Conservation (phyloP, 73 alveolate genomes). For the Stentor roeselii region DNA sequence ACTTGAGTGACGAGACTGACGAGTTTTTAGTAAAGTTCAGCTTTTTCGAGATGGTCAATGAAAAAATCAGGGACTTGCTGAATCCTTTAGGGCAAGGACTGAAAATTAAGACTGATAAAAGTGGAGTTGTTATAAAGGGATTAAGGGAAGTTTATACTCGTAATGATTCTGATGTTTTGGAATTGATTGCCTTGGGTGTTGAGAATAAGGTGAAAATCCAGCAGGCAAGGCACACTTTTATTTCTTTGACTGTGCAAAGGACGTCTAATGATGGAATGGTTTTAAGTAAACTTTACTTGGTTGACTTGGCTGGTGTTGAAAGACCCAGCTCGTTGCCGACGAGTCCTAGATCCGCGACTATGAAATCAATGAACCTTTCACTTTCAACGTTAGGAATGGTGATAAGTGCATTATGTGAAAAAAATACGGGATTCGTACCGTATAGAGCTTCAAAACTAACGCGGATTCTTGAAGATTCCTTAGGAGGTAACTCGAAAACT, state of each 20-base stretch:
- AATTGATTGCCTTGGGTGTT: slow-evolving; percentile 65
- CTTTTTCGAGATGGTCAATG: slow-evolving; percentile 80
- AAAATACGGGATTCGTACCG: slow-evolving; percentile 79
- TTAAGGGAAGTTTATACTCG: slow-evolving; percentile 60
- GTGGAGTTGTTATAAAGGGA: slow-evolving; percentile 42
- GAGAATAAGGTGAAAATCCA: slow-evolving; percentile 73
- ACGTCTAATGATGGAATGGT: slow-evolving; percentile 28
- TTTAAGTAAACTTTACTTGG: slow-evolving; percentile 60
- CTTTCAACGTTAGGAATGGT: slow-evolving; percentile 80
- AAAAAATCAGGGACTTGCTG: slow-evolving; percentile 66
- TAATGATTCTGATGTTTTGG: slow-evolving; percentile 67
- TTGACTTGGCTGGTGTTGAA: slow-evolving; percentile 91
- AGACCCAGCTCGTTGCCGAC: slow-evolving; percentile 61
- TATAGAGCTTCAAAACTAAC: slow-evolving; percentile 88
- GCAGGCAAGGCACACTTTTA: slow-evolving; percentile 78
- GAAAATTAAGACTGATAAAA: slow-evolving; percentile 69
- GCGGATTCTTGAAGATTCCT: slow-evolving; percentile 71
- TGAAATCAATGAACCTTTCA: slow-evolving; percentile 69
- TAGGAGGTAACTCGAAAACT: slow-evolving; percentile 93
- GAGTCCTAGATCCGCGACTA: slow-evolving; percentile 70
- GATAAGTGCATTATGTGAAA: slow-evolving; percentile 74
- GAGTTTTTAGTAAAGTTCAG: slow-evolving; percentile 29
- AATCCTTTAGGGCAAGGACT: slow-evolving; percentile 51
- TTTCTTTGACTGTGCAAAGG: slow-evolving; percentile 5
- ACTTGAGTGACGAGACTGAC: slow-evolving; percentile 27